Base-by-base conservation (phyloP, 2,329 filamentous ascomycete genomes). In the Phialophora macrospora region DNA sequence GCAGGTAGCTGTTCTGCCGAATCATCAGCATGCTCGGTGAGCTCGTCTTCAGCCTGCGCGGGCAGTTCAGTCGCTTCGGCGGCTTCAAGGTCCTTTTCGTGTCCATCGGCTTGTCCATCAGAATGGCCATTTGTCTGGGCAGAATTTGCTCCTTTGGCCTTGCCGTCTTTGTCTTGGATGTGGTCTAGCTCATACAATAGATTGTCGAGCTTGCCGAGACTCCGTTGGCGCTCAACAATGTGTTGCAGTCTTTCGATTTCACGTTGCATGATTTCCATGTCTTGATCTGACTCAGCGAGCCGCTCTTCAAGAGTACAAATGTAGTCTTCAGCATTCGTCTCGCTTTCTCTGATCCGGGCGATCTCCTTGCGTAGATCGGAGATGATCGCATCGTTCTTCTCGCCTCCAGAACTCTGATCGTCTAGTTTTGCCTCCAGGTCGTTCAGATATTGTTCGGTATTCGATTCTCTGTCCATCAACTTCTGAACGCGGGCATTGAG, bases 251-350 rank as follows among this genome's bases (percentile, higher is more conserved):
- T 88, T 74, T 97, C 92, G 69, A 99, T 91, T 75, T 99, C 95
- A 41, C 94, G 91, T 77, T 97, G 93, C 94, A 99, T 97, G 67
- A 97, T 82, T 76, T 98, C 95, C 70, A 92, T 88, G 75, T 99
- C 95, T 77, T 98, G 94, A 74, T 99, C 95, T 2, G 94, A 90
- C 78, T 99, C 95, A 0, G 95, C 95, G 8, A 99, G 85, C 24
- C 94, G 90, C 79, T 98, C 95, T 76, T 99, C 95, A 11, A 99
- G 82, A 0, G 93, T 98, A 0, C 94, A 96, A 60, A 99, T 98
- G 77, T 99, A 99, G 71, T 98, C 95, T 77, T 99, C 95, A 71
- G 89, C 93, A 46, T 90, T 90, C 3, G 89, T 86, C 80, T 99
- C 95, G 72, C 93, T 97, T 73, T 97, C 95, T 56, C 93, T 88